Conservation (phyloP, 352 stramenopile genomes). For the Pythium dissotocum region DNA sequence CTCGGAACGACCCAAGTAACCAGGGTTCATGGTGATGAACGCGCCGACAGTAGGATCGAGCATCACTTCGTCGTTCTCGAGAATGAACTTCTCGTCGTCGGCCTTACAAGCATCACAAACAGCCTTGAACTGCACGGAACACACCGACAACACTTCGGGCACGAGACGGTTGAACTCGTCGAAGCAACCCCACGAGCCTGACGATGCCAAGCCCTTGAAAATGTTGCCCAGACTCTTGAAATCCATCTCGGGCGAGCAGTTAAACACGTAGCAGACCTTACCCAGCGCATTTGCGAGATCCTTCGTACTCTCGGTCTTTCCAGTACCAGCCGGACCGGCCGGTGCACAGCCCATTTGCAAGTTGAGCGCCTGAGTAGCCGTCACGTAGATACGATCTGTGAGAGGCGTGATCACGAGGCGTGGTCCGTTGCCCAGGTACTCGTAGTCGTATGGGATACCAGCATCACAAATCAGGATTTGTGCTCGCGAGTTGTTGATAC, state of each 20-base stretch:
- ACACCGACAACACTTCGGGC: slow-evolving; percentile 93
- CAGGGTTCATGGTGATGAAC: slow-evolving; percentile 98
- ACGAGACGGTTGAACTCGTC: slow-evolving; percentile 97
- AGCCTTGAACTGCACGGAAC: slow-evolving; percentile 95
- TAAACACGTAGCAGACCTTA: slow-evolving; percentile 96
- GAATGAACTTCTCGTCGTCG: slow-evolving; percentile 91
- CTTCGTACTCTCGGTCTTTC: slow-evolving; percentile 96
- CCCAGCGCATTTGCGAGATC: slow-evolving; percentile 93
- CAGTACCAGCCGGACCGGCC: slow-evolving; percentile 85
- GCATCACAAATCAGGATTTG: slow-evolving; percentile 93
- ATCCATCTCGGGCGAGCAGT: slow-evolving; percentile 96
- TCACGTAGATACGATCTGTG: slow-evolving; percentile 97
- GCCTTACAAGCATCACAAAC: slow-evolving; percentile 95
- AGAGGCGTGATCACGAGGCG: slow-evolving; percentile 95
- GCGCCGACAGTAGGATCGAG: slow-evolving; percentile 92
- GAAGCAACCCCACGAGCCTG: slow-evolving; percentile 95
- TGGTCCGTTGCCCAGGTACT: slow-evolving; percentile 95
- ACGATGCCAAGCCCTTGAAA: slow-evolving; percentile 95
- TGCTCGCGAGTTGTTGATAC: slow-evolving; percentile 70
- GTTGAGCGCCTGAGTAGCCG: slow-evolving; percentile 94
- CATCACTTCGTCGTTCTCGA: slow-evolving; percentile 93
- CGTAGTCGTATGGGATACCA: slow-evolving; percentile 95
- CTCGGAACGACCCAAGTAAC: slow-evolving; percentile 94
- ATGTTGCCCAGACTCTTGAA: slow-evolving; percentile 97
- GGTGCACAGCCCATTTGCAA: slow-evolving; percentile 87